These are phyloP conservation scores for Aspergillus fructus DNA, from an alignment of 2,329 filamentous ascomycete species.

Conservation along the genomic window DNA sequence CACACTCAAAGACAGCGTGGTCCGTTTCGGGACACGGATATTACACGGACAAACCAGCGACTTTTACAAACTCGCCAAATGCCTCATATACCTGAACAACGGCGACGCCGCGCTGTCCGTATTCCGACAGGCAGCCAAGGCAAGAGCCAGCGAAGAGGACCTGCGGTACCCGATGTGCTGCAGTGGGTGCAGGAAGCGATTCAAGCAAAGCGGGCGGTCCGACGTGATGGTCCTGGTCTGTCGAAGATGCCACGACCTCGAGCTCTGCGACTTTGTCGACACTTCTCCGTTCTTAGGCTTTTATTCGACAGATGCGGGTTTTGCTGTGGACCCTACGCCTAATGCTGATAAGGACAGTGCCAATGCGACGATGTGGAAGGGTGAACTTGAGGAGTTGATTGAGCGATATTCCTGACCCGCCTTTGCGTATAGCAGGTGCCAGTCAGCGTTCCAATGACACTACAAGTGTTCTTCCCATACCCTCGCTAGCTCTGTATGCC, in stretches of 20 bases:
- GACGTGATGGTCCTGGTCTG: background rate
- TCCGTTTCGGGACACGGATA: background rate
- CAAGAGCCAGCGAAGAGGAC: background rate
- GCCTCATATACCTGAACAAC: background rate
- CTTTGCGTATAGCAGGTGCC: too few relatives aligned
- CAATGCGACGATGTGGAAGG: background rate
- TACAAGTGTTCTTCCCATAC: too few relatives aligned
- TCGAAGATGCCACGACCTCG: conserved; percentile 4
- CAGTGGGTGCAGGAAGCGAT: background rate
- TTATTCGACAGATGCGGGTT: background rate
- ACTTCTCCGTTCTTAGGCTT: background rate
- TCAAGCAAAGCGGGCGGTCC: background rate
- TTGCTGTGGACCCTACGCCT: background rate
- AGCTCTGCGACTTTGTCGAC: background rate
- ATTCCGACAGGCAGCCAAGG: background rate
- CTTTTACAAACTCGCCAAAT: conserved; percentile 5
- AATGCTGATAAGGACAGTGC: background rate
- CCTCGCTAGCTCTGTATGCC: too few relatives aligned
- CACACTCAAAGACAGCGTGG: background rate
- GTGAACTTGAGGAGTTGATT: background rate
- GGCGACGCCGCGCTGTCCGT: background rate
- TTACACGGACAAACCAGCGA: background rate
- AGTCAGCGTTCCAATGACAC: too few relatives aligned
- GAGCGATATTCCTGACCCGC: too few relatives aligned
- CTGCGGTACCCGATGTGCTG: conserved; percentile 3